phyloP scores from a whole-genome alignment of 768 basidiomycete species.

The Amanita muscaria region DNA sequence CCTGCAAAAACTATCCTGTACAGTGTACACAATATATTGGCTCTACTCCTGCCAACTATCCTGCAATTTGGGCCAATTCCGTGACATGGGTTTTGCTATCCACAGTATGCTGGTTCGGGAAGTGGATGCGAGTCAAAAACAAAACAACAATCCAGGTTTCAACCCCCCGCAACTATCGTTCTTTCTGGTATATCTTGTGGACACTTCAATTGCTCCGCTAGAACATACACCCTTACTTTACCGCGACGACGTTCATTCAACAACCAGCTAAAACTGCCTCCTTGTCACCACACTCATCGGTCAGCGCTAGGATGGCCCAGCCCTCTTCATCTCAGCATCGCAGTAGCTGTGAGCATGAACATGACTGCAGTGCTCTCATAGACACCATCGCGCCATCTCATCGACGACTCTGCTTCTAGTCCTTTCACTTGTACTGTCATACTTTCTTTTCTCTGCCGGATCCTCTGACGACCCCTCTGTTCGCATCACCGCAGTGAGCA shows the following conservation, averaged over 20 bases:
- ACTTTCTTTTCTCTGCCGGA: no score
- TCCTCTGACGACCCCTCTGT: no score
- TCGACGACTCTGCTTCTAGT: slow-evolving; percentile 85
- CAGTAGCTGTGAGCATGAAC: slow-evolving; percentile 25
- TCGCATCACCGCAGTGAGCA: no score
- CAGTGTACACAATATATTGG: no score
- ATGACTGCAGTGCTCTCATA: slow-evolving; percentile 51
- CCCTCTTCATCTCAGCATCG: slow-evolving; percentile 76
- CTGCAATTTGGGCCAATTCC: no score
- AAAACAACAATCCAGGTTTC: slow-evolving; percentile 20
- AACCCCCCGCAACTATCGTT: slow-evolving; percentile 20
- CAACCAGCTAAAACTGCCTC: slow-evolving; percentile 53
- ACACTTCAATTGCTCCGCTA: slow-evolving; percentile 13
- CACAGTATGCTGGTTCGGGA: no score
- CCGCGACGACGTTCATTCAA: slow-evolving; percentile 57
- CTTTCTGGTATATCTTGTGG: slow-evolving; percentile 15
- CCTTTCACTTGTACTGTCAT: slow-evolving; percentile 74
- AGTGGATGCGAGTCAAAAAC: slow-evolving; percentile 26
- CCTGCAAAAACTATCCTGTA: no score
- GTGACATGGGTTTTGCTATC: no score
- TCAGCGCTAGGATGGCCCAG: slow-evolving; percentile 76
- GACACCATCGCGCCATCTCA: slow-evolving; percentile 79
- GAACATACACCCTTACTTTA: slow-evolving; percentile 18
- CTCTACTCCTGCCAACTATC: no score
- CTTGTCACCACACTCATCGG: slow-evolving; percentile 64